phyloP scores from a whole-genome alignment of 306 rosid genomes.

The Cicer judaicum region DNA sequence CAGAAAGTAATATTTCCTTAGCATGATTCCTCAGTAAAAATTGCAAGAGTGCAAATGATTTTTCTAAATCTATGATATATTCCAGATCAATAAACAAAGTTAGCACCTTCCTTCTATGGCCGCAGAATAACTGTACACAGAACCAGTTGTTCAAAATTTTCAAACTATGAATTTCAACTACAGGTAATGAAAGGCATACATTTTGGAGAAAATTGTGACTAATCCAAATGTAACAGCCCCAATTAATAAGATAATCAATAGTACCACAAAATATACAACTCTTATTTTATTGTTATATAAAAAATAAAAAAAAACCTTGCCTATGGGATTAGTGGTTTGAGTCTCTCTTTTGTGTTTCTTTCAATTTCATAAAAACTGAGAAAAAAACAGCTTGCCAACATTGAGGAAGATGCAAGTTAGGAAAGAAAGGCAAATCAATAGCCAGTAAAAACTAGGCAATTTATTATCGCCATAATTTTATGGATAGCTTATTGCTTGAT shows the following conservation, averaged over 20 bases:
- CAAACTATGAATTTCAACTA: slow-evolving; percentile 15
- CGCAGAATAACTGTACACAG: slow-evolving; percentile 2
- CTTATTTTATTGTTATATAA: slow-evolving; percentile 6
- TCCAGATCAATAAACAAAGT: not conserved
- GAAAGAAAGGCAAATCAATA: slow-evolving; percentile 26
- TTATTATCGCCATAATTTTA: slow-evolving; percentile 30
- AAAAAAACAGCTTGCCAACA: slow-evolving; percentile 26
- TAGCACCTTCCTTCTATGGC: slow-evolving; percentile 12
- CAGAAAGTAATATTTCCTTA: not conserved
- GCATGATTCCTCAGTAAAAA: slow-evolving; percentile 15
- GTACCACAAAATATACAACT: not conserved
- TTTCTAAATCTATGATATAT: not conserved
- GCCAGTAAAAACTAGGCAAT: slow-evolving; percentile 8
- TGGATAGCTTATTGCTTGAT: slow-evolving; percentile 28
- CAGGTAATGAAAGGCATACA: not conserved
- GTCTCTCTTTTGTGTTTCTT: slow-evolving; percentile 22
- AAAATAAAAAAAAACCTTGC: not conserved
- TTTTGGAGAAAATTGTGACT: slow-evolving; percentile 2
- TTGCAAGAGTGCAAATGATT: not conserved
- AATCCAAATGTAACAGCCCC: slow-evolving; percentile 15
- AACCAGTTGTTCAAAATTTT: slow-evolving; percentile 21
- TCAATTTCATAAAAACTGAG: slow-evolving; percentile 6
- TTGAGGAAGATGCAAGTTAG: slow-evolving; percentile 5
- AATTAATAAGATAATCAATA: slow-evolving; percentile 6
- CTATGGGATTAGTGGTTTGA: not conserved